Conservation (phyloP, 495 filamentous ascomycete species). For the Lasiosphaeria ovina region DNA sequence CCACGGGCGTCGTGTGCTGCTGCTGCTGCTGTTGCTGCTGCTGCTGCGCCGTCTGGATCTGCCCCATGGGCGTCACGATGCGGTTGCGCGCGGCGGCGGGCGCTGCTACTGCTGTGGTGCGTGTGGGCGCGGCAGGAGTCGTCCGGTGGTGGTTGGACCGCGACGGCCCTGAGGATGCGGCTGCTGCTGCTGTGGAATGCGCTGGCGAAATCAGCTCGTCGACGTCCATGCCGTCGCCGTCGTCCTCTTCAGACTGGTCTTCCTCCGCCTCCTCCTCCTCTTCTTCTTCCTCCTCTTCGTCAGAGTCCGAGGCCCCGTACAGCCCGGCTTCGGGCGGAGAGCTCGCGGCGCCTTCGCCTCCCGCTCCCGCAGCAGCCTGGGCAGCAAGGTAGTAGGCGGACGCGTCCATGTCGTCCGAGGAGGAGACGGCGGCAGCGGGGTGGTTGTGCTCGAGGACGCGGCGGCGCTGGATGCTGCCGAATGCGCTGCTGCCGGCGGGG, state of each 20-base stretch:
- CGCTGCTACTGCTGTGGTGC: conserved; percentile 5
- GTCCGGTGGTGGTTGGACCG: conserved; percentile 9
- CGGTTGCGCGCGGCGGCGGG: neutral
- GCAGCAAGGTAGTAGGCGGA: neutral
- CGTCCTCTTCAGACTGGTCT: conserved; percentile 25
- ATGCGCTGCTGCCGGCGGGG: neutral
- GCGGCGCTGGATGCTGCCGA: neutral
- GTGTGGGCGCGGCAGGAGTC: conserved; percentile 2
- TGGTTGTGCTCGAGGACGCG: neutral
- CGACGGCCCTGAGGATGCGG: neutral
- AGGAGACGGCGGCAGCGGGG: neutral
- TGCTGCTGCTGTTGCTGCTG: neutral
- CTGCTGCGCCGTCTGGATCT: neutral
- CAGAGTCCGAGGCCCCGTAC: conserved; percentile 19
- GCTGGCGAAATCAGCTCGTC: neutral
- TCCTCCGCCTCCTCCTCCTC: conserved; percentile 15
- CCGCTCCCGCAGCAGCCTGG: neutral
- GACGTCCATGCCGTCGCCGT: conserved; percentile 29
- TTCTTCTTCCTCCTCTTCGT: conserved; percentile 16
- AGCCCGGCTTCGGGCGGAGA: neutral
- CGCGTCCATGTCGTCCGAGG: neutral
- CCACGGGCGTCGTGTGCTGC: neutral
- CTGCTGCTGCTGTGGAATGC: no score
- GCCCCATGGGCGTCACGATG: neutral
- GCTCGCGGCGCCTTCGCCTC: neutral